Evolutionary conservation across 331 rosid species (phyloP).

Genomic region (Malus hybrid): DNA sequence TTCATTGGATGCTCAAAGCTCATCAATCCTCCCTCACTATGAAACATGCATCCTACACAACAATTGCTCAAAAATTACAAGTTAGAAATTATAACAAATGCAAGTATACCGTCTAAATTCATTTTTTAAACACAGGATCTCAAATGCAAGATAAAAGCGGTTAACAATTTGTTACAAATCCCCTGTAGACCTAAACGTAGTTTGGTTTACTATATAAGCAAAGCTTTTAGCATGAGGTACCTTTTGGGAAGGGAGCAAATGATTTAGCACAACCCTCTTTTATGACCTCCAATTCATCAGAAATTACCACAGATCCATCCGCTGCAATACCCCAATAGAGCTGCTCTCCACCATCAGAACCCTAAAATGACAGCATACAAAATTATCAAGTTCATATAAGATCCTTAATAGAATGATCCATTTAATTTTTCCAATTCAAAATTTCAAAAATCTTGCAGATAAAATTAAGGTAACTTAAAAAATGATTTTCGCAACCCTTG

Average conservation of each 20-base stretch:
- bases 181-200: neutral
- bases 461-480: neutral
- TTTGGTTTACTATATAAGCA: neutral
- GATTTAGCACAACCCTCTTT: conserved; percentile 97
- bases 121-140: neutral
- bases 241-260: conserved; percentile 95
- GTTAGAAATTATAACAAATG: no score
- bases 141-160: neutral
- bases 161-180: neutral
- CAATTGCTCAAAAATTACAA: neutral
- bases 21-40: conserved; percentile 85
- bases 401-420: neutral
- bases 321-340: conserved; percentile 95
- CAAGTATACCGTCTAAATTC: no score
- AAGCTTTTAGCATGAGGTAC: conserved; percentile 8
- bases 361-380: conserved; percentile 30
- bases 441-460: neutral
- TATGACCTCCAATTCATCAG: conserved; percentile 78
- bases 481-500: no score
- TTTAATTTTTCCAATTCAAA: neutral
- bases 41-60: conserved; percentile 79
- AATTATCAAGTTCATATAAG: neutral
- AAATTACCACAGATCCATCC: conserved; percentile 94
- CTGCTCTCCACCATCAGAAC: conserved; percentile 91
- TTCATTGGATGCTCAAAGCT: conserved; percentile 99